Evolutionary conservation across 2,329 filamentous ascomycete species (phyloP).

Genomic region (Colletotrichum falcatum): DNA sequence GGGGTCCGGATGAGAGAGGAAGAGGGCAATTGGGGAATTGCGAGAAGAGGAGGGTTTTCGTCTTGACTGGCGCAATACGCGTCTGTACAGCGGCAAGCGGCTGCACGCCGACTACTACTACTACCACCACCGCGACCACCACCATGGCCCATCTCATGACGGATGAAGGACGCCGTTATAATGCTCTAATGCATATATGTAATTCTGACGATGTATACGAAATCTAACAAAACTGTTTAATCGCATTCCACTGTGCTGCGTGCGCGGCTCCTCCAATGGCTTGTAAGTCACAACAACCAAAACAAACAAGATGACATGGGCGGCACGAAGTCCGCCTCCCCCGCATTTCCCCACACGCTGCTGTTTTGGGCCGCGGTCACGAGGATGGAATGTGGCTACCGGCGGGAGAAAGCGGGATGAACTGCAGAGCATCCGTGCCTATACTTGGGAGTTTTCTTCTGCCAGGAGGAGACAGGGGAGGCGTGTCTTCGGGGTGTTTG

Average conservation of each 20-base stretch:
- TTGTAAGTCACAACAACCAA: not conserved
- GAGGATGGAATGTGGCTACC: not conserved
- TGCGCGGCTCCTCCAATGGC: not conserved
- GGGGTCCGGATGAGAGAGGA: not conserved
- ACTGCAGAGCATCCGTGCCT: no score
- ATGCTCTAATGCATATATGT: conserved; percentile 34
- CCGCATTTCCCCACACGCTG: conserved; percentile 21
- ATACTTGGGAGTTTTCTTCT: no score
- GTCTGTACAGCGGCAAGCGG: not conserved
- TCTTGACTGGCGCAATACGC: not conserved
- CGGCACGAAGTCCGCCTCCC: conserved; percentile 24
- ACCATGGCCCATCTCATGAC: not conserved
- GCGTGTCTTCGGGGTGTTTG: not conserved
- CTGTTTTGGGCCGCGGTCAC: not conserved
- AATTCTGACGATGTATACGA: conserved; percentile 37
- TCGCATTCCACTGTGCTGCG: not conserved
- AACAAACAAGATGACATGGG: not conserved
- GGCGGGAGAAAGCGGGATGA: conserved; percentile 19
- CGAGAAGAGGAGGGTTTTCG: not conserved
- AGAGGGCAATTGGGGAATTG: not conserved
- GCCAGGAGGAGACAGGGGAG: no score
- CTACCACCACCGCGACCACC: no score
- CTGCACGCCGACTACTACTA: not conserved
- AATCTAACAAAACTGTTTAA: conserved; percentile 18
- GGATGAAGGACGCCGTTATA: conserved; percentile 22